Evolutionary conservation across 352 stramenopile species (phyloP), one percentile per base, ranked within the genome.

Genomic region (Phytopythium aichiense): DNA sequence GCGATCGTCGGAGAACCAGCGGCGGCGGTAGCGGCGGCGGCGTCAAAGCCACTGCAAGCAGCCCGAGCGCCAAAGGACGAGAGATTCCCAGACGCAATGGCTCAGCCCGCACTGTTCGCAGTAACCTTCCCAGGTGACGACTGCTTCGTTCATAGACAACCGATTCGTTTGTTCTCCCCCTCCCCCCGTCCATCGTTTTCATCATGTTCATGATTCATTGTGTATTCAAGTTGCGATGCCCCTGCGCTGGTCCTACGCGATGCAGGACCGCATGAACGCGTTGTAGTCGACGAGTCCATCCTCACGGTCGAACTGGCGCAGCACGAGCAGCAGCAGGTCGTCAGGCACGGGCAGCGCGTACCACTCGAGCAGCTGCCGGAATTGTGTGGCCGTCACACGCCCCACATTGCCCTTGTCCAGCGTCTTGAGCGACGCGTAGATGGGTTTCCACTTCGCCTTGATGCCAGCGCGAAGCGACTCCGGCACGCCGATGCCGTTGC

Each of bases 281-380:
- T 87, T 91, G 70, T 89, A 91, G 69, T 89, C 81, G 16, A 91
- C 71, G 43, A 78, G 70, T 7, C 74, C 82, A 54, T 91, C 78
- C 13, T 78, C 74, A 43, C 72, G 68, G 60, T 91, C 82, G 33
- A 89, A 91, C 9, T 73, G 72, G 53, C 80, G 80, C n/a, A 91
- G 74, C 15, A 91, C 54, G 20, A 68, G 56, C 37, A 87, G 61
- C n/a, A 88, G 81, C 35, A 64, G 58, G 28, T 85, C 67, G 61
- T 92, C 78, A 20, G 60, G 72, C 33, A 92, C 45, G 2, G 72
- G 43, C 15, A 92, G 64, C 28, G 74, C 69, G 60, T 88, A 90
- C 82, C 82, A 90, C 58, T 87, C 78, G 53, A 92, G 73, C n/a
- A 92, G 51, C 46, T 90, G 80, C 11, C 82, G 80, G 51, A 92